Conservation (phyloP, 2,329 filamentous ascomycete genomes). For the Colletotrichum karsti region DNA sequence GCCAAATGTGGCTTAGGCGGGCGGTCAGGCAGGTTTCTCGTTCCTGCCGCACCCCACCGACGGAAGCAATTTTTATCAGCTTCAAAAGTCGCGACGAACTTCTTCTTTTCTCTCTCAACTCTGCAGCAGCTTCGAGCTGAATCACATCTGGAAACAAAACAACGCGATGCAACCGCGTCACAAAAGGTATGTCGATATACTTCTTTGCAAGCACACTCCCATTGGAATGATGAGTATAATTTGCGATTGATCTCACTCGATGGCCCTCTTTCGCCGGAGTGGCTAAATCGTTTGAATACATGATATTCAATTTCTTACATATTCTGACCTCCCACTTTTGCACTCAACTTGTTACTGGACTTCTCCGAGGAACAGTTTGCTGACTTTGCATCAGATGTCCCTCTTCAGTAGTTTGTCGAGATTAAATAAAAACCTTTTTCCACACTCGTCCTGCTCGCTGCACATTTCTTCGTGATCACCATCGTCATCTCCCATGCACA, state of each 20-base stretch:
- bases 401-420: neutral
- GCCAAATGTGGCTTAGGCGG: neutral
- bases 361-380: neutral
- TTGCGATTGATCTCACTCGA: constrained; percentile 94
- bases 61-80: constrained; percentile 16
- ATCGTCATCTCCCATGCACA: no score
- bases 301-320: constrained; percentile 99
- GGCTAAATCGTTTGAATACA: constrained; percentile 77
- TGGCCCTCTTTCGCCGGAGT: constrained; percentile 91
- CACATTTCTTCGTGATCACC: no score
- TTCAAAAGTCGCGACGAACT: neutral
- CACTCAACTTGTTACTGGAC: neutral
- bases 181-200: constrained; percentile 34
- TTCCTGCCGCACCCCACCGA: constrained; percentile 16
- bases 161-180: neutral
- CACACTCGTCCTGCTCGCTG: no score
- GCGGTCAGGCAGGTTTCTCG: neutral
- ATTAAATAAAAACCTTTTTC: no score
- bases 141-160: neutral
- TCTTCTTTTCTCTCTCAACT: neutral
- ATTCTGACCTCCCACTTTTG: constrained; percentile 75
- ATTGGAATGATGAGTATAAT: constrained; percentile 89
- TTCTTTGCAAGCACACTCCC: constrained; percentile 8
- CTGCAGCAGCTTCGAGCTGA: constrained; percentile 5
- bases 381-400: constrained; percentile 13